Evolutionary conservation across 163 green algal species (phyloP).

Genomic region (Smithsoniella earleae): DNA sequence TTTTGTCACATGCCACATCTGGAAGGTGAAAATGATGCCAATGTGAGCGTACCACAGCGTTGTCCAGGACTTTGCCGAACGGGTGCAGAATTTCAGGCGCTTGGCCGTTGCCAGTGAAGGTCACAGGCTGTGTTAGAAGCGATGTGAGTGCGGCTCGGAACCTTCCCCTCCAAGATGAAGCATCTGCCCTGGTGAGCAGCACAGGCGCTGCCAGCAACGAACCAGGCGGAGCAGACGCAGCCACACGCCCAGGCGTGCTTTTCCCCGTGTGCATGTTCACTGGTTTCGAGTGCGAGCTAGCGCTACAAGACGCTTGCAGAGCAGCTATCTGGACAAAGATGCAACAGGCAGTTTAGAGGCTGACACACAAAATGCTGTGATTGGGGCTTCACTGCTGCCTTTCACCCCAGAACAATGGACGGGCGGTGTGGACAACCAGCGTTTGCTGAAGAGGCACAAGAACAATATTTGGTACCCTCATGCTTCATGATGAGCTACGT

Average conservation of each 20-base stretch:
- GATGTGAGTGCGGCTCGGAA: background rate
- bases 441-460: no score
- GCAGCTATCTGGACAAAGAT: background rate
- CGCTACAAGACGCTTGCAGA: background rate
- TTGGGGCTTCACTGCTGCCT: background rate
- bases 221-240: background rate
- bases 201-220: background rate
- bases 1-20: background rate
- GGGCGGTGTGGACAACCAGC: no score
- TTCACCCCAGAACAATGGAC: no score
- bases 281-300: background rate
- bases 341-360: background rate
- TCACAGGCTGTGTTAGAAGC: background rate
- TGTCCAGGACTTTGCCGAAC: background rate
- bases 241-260: no score
- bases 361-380: background rate
- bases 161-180: background rate
- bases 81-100: conserved; percentile 6
- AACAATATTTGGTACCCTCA: no score
- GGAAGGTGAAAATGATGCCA: background rate
- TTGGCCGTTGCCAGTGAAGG: background rate
- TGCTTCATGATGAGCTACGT: background rate
- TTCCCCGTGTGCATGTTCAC: no score
- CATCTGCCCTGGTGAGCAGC: background rate
- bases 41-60: background rate